Evolutionary conservation across 2,329 filamentous ascomycete genomes (phyloP), one percentile per base, ranked within the genome.

Genomic region (Coleophoma eucalyptorum): DNA sequence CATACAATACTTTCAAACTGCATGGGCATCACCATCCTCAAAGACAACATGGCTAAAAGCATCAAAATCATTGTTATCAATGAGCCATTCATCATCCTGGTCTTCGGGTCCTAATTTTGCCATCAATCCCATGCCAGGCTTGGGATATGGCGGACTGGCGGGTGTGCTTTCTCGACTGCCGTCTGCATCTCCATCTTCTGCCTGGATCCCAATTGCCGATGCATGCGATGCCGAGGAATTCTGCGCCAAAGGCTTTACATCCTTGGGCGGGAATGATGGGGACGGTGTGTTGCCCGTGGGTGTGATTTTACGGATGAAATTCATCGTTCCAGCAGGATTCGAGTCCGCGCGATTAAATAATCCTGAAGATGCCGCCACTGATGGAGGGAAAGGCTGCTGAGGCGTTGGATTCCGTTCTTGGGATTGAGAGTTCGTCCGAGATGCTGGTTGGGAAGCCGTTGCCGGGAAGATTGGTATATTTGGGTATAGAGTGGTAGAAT

Each of bases 381-480:
- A 65, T 34, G 65, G 58, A 34, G 65, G 63, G 47, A 63, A 63
- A n/a, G 61, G 59, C 42, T 57, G 56, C 20, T 44, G 42, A 19
- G 26, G 21, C 51, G 38, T 63, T 52, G 35, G 52, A 49, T 40
- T 59, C 60, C 42, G 54, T 62, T 46, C 52, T 42, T 53, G 57
- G 47, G 62, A 50, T 42, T 48, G 57, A 50, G 50, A 58, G 43
- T 38, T 45, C 42, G 55, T 48, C 20, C 37, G 50, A 46, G 42
- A 52, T 41, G 40, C 43, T 37, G 44, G 43, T 31, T 37, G 33
- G 12, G 42, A 51, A 41, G 55, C 49, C 19, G 51, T 55, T 16
- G 55, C 49, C 34, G 75, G 77, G 60, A 89, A 90, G 48, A 91
- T 72, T 5, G 85, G 80, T 5, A 91, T 71, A 48, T 83, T 77